Evolutionary conservation across 2,329 filamentous ascomycete genomes (phyloP), one percentile per base, ranked within the genome.

Genomic region (Zasmidium angulare): DNA sequence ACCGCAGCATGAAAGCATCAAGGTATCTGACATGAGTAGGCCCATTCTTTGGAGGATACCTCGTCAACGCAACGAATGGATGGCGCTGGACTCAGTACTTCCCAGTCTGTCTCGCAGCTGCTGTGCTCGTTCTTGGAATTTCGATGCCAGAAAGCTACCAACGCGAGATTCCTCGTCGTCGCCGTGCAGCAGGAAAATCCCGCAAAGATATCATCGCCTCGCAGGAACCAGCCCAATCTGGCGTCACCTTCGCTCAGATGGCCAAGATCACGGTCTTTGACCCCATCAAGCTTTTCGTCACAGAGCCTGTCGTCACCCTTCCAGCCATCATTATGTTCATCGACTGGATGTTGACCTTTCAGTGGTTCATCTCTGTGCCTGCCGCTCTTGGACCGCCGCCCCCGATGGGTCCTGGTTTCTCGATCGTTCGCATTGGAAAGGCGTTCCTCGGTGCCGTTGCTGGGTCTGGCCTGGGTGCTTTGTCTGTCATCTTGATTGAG

Each of bases 21-120:
- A n/a, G n/a, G n/a, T n/a, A n/a, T n/a, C 20, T 20, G 11, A 14
- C 20, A 52, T 52, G 51, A 7, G 46, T 46, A 60, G 68, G 70
- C 22, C 71, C 72, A 14, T 51, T 74, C 22, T 61, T 72, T 9
- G 68, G 64, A 3, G 66, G 67, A 47, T 69, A 64, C 56, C 23
- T 69, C 24, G 59, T 68, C 21, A 61, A 61, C 11, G 67, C 63
- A n/a, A 62, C 63, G 47, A 50, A 53, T 31, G 68, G 65, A 46
- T 74, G 72, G 71, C 68, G 70, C 29, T 74, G 71, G 72, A 73
- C 71, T 10, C 70, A 73, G 56, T 74, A 68, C 64, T 61, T 72
- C 48, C 70, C 66, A n/a, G 61, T 72, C 26, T 68, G 73, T 57
- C 62, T 74, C 49, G 55, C 64, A 36, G 55, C 68, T n/a, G 64